Percentiles rank a stretch among this genome's conserved stretches.
phyloP scores from a whole-genome alignment of 257 asterid species.

The Solanum bukasovii region DNA sequence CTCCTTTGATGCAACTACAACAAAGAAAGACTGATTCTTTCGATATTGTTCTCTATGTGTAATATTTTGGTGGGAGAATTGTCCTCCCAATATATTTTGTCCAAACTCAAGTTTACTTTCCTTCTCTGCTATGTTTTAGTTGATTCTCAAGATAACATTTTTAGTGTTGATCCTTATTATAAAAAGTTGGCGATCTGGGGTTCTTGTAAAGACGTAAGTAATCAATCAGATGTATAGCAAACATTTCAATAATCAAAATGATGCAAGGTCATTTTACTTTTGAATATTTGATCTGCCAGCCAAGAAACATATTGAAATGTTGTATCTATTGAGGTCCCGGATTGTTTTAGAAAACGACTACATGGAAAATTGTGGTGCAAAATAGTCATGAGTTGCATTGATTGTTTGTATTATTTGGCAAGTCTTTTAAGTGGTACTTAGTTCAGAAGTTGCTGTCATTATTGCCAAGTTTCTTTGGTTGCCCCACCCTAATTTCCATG shows the following conservation, averaged over 20 bases:
- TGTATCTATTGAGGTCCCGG: neutral
- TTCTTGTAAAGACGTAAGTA: neutral
- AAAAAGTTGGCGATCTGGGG: neutral
- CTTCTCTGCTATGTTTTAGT: neutral
- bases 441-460: neutral
- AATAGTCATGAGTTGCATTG: neutral
- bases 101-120: neutral
- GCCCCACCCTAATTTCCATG: neutral
- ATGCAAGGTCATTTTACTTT: neutral
- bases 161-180: neutral
- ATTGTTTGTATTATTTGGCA: neutral
- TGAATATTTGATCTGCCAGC: neutral
- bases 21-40: slow-evolving; percentile 34
- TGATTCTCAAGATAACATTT: neutral
- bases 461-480: neutral
- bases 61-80: slow-evolving; percentile 8
- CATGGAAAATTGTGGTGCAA: neutral
- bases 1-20: slow-evolving; percentile 21
- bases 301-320: neutral
- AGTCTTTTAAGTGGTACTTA: neutral
- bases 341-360: neutral
- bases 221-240: neutral
- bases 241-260: neutral
- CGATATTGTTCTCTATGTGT: slow-evolving; percentile 4
- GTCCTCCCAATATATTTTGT: slow-evolving; percentile 11